These are phyloP conservation scores for Citrus hindsii DNA, from an alignment of 345 rosid species.

Conservation along the genomic window DNA sequence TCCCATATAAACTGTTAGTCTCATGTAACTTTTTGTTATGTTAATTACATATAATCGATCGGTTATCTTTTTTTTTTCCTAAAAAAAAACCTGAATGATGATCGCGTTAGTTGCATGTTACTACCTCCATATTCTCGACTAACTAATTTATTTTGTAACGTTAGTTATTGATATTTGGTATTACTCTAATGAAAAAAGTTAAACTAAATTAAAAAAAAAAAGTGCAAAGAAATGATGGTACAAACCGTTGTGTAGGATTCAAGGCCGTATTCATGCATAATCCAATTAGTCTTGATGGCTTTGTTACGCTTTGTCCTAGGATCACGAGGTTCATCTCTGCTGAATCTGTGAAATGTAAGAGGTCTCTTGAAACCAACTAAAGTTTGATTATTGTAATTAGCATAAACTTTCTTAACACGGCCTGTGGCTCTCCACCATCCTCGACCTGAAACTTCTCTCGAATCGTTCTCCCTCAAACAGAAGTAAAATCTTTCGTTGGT, in stretches of 20 bases:
- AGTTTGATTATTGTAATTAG: not conserved
- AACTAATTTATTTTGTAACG: no score
- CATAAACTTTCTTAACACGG: conserved; percentile 20
- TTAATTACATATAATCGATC: no score
- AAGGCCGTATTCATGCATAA: conserved; percentile 10
- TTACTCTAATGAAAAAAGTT: no score
- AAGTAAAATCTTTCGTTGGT: conserved; percentile 19
- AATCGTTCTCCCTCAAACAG: conserved; percentile 4
- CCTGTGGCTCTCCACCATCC: conserved; percentile 21
- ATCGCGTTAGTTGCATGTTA: no score
- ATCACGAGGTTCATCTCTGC: not conserved
- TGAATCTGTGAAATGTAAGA: conserved; percentile 20
- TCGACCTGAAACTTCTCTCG: not conserved
- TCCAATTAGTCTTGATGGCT: conserved; percentile 32
- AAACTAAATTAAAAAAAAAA: no score
- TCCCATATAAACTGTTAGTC: no score
- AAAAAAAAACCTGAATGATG: no score
- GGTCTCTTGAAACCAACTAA: conserved; percentile 12
- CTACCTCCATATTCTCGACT: no score
- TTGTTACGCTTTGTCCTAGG: conserved; percentile 8
- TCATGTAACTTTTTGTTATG: no score
- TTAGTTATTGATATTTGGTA: no score
- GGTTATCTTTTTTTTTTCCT: no score
- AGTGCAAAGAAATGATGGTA: no score
- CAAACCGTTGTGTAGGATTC: conserved; percentile 7